phyloP scores from a whole-genome alignment of 176 grass and related monocot genomes.

The Avena eriantha region DNA sequence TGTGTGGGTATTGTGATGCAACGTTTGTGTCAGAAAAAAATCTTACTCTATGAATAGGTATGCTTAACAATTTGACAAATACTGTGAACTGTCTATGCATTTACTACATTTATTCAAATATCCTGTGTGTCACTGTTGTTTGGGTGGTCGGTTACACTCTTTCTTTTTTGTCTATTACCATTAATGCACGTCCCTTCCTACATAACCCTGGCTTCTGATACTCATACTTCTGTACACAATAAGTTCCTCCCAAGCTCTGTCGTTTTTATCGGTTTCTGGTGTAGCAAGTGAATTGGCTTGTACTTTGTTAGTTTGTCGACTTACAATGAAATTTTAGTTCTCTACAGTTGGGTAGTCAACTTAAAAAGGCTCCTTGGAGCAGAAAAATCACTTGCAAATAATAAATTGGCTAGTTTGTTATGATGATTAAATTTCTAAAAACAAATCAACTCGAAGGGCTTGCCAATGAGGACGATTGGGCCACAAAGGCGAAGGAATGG shows the following conservation, averaged over 20 bases:
- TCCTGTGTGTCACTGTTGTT: slow-evolving; percentile 13
- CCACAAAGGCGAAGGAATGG: slow-evolving; percentile 86
- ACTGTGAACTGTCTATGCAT: slow-evolving; percentile 13
- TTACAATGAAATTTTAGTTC: neutral
- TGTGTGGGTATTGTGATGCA: neutral
- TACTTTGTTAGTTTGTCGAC: neutral
- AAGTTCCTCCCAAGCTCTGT: neutral
- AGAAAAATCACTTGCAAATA: neutral
- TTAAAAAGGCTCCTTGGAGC: slow-evolving; percentile 13
- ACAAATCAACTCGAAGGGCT: slow-evolving; percentile 45
- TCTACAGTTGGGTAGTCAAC: slow-evolving; percentile 23
- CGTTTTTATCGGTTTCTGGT: slow-evolving; percentile 16
- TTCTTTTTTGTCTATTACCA: slow-evolving; percentile 2
- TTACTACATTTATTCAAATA: neutral
- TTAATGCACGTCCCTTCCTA: neutral
- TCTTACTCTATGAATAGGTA: neutral
- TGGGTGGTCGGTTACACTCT: neutral
- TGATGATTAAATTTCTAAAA: slow-evolving; percentile 44
- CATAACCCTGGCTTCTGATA: slow-evolving; percentile 4
- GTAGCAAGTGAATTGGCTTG: slow-evolving; percentile 1
- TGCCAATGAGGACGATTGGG: slow-evolving; percentile 82
- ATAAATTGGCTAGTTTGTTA: slow-evolving; percentile 31
- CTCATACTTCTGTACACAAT: slow-evolving; percentile 4
- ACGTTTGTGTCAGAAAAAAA: neutral
- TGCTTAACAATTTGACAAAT: neutral